Conservation (phyloP, 305 asterid species). For the Ilex paraguariensis region DNA sequence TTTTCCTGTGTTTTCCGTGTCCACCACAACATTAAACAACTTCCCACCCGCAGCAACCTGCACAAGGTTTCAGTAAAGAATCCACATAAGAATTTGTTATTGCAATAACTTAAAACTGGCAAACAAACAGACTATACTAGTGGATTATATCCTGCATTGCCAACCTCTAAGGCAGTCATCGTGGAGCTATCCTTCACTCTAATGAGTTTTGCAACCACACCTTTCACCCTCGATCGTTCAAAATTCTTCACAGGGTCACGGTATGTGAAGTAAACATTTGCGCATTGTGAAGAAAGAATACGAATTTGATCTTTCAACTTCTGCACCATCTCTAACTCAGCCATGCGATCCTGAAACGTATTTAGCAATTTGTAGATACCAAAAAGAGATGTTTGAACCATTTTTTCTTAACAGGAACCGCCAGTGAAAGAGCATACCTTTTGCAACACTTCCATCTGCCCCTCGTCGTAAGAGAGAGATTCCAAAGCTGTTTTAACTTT, state of each 20-base stretch:
- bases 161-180: slow-evolving; percentile 88
- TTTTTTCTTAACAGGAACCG: slow-evolving; percentile 6
- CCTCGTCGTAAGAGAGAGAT: slow-evolving; percentile 66
- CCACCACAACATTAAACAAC: slow-evolving; percentile 85
- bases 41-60: slow-evolving; percentile 99
- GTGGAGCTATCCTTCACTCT: slow-evolving; percentile 85
- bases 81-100: background rate
- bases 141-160: slow-evolving; percentile 11
- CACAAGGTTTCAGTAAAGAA: slow-evolving; percentile 20
- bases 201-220: slow-evolving; percentile 91
- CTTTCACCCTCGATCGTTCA: slow-evolving; percentile 87
- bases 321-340: slow-evolving; percentile 72
- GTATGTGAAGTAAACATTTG: slow-evolving; percentile 70
- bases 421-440: slow-evolving; percentile 33
- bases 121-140: background rate
- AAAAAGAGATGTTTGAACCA: slow-evolving; percentile 8
- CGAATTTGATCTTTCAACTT: slow-evolving; percentile 71
- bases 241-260: slow-evolving; percentile 71
- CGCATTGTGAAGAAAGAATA: slow-evolving; percentile 64
- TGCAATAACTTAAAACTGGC: too few species aligned
- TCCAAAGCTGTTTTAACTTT: slow-evolving; percentile 58
- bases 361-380: slow-evolving; percentile 8
- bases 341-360: slow-evolving; percentile 54
- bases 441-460: slow-evolving; percentile 79
- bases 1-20: slow-evolving; percentile 84